A percentile compares a stretch with the other conserved stretches of the same genome.
phyloP scores from a whole-genome alignment of 1,284 basidiomycete species.

The Apiotrichum sp. region DNA sequence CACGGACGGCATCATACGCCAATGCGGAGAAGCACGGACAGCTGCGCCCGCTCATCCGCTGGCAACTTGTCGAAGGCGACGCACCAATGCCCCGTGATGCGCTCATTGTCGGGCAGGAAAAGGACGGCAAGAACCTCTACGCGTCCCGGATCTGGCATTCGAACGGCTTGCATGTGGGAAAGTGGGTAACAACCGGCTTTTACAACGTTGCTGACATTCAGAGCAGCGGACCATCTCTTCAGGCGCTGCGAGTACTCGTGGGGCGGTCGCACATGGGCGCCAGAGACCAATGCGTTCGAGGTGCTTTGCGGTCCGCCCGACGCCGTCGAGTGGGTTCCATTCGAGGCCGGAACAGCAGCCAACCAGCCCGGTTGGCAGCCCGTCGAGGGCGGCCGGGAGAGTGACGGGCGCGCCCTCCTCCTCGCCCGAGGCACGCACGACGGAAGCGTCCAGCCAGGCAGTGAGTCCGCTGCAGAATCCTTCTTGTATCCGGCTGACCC shows the following conservation, averaged over 20 bases:
- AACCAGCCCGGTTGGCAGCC: conserved; percentile 33
- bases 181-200: conserved; percentile 23
- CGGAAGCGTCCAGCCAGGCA: conserved; percentile 40
- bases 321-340: conserved; percentile 40
- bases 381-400: conserved; percentile 43
- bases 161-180: conserved; percentile 43
- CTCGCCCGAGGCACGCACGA: conserved; percentile 34
- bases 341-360: conserved; percentile 29
- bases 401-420: conserved; percentile 32
- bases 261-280: conserved; percentile 25
- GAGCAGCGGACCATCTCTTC: conserved; percentile 34
- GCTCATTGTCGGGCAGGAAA: conserved; percentile 41
- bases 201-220: conserved; percentile 1
- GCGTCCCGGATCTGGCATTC: conserved; percentile 38
- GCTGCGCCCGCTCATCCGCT: conserved; percentile 33
- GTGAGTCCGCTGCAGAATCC: conserved; percentile 19
- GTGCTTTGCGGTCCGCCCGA: conserved; percentile 40
- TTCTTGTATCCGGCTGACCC: conserved; percentile 1
- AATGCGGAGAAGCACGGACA: conserved; percentile 3
- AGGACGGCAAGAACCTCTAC: conserved; percentile 35
- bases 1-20: conserved; percentile 51
- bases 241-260: conserved; percentile 37
- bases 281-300: conserved; percentile 31
- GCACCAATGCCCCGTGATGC: conserved; percentile 36
- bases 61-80: conserved; percentile 38